A percentile compares a stretch with the other conserved stretches of the same genome.
Evolutionary conservation across 352 stramenopile genomes (phyloP).

Genomic region (Phytophthora europaea): DNA sequence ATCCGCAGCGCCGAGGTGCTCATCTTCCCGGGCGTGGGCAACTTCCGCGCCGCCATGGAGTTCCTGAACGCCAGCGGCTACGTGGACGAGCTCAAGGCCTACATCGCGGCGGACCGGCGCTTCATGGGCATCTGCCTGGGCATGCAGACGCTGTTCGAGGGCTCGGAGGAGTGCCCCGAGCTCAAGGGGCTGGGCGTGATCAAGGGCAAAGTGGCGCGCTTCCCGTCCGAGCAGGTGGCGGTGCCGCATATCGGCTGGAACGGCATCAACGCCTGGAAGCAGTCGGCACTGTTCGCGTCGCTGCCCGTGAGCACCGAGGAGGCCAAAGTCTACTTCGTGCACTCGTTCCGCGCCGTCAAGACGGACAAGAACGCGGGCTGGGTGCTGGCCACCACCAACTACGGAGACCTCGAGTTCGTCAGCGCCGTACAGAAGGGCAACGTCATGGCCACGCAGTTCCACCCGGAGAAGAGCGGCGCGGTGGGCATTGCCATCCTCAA

Average conservation of each 20-base stretch:
- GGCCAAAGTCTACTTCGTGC: constrained; percentile 97
- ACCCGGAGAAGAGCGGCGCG: constrained; percentile 98
- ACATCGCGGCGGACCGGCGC: constrained; percentile 86
- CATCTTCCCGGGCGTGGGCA: constrained; percentile 89
- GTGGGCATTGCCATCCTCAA: constrained; percentile 94
- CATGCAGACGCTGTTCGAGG: constrained; percentile 99
- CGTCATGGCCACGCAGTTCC: constrained; percentile 98
- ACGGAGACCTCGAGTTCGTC: constrained; percentile 94
- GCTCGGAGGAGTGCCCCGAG: constrained; percentile 93
- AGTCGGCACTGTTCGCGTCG: constrained; percentile 74
- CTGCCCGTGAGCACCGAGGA: constrained; percentile 47
- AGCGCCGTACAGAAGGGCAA: constrained; percentile 96
- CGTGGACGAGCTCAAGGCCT: constrained; percentile 90
- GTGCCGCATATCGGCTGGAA: constrained; percentile 99
- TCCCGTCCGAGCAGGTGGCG: constrained; percentile 79
- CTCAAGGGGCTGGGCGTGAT: constrained; percentile 94
- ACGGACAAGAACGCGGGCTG: constrained; percentile 89
- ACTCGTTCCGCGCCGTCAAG: constrained; percentile 94
- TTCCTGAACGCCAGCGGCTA: constrained; percentile 93
- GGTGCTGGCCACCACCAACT: constrained; percentile 97
- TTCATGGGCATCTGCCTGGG: constrained; percentile 99
- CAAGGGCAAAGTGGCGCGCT: constrained; percentile 92
- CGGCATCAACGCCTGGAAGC: constrained; percentile 92
- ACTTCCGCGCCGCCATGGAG: constrained; percentile 92
- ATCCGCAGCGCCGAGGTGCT: constrained; percentile 90